Percentiles rank a stretch among this genome's conserved stretches.
phyloP scores from a whole-genome alignment of 2,329 filamentous ascomycete species.

The Fusarium sp. region DNA sequence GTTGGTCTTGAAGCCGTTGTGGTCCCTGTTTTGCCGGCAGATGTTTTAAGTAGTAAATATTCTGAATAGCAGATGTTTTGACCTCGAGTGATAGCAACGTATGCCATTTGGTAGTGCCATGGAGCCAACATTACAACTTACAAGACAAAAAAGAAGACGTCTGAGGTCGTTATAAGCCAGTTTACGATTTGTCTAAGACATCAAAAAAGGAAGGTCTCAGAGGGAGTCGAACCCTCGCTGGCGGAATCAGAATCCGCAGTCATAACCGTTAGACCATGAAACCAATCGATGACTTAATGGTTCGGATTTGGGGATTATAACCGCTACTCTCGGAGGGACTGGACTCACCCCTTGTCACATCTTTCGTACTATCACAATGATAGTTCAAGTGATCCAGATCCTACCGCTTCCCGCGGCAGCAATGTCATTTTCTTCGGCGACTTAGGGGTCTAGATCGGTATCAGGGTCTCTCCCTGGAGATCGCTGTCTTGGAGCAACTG shows the following conservation, averaged over 20 bases:
- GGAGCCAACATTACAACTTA: not conserved
- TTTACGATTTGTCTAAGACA: not conserved
- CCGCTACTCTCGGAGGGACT: accelerated
- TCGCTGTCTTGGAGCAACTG: not conserved
- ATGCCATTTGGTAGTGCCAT: not conserved
- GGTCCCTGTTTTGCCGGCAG: not conserved
- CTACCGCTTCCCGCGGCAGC: not conserved
- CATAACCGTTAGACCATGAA: conserved; percentile 3
- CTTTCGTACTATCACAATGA: not conserved
- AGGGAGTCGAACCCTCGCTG: conserved; percentile 1
- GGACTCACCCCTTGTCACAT: not conserved
- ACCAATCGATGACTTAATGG: not conserved
- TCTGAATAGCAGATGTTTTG: not conserved
- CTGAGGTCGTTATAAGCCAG: not conserved
- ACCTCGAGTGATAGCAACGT: not conserved
- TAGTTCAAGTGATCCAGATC: not conserved
- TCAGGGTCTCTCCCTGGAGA: not conserved
- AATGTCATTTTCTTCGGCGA: not conserved
- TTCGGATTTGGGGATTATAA: not conserved
- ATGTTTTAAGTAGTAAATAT: not conserved
- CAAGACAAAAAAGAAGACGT: not conserved
- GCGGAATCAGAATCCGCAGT: conserved; percentile 2
- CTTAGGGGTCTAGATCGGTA: not conserved
- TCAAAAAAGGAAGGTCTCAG: not conserved
- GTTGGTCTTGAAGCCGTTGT: not conserved